A percentile compares a stretch with the other conserved stretches of the same genome.
Evolutionary conservation across 2,329 filamentous ascomycete genomes (phyloP).

Genomic region (Diplodia scrobiculata): DNA sequence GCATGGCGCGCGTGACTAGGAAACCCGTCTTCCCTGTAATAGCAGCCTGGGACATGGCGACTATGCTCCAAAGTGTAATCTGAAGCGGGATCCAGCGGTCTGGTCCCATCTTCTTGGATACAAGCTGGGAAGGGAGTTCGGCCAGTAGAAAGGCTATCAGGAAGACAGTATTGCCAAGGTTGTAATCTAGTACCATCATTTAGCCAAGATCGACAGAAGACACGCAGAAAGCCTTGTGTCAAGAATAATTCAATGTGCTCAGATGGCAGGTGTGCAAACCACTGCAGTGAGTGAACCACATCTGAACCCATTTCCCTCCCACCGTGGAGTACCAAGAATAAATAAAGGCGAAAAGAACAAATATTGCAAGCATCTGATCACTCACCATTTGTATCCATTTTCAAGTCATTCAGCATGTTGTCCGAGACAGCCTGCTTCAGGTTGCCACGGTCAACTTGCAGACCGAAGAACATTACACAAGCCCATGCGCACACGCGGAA

Average conservation of each 20-base stretch:
- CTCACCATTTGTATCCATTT: slow-evolving; percentile 29
- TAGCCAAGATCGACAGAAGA: background rate
- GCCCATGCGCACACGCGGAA: slow-evolving; percentile 38
- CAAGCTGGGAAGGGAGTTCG: slow-evolving; percentile 54
- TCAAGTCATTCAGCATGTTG: slow-evolving; percentile 47
- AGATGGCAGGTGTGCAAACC: background rate
- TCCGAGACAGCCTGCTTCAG: slow-evolving; percentile 49
- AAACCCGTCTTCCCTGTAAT: slow-evolving; percentile 42
- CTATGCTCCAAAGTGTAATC: slow-evolving; percentile 33
- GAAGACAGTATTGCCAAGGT: slow-evolving; percentile 35
- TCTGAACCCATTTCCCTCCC: background rate
- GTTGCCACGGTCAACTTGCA: slow-evolving; percentile 54
- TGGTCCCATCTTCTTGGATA: slow-evolving; percentile 56
- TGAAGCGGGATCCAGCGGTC: slow-evolving; percentile 48
- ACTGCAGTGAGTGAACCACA: no score
- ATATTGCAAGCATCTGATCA: no score
- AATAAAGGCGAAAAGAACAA: background rate
- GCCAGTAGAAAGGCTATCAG: slow-evolving; percentile 51
- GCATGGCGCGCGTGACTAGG: slow-evolving; percentile 45
- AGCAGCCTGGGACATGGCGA: slow-evolving; percentile 44
- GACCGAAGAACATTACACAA: slow-evolving; percentile 55
- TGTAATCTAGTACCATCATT: slow-evolving; percentile 23
- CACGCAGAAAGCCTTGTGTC: background rate
- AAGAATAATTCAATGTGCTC: background rate
- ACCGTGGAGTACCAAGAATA: background rate